phyloP scores from a whole-genome alignment of 495 filamentous ascomycete species.

The Xylaria intraflava region DNA sequence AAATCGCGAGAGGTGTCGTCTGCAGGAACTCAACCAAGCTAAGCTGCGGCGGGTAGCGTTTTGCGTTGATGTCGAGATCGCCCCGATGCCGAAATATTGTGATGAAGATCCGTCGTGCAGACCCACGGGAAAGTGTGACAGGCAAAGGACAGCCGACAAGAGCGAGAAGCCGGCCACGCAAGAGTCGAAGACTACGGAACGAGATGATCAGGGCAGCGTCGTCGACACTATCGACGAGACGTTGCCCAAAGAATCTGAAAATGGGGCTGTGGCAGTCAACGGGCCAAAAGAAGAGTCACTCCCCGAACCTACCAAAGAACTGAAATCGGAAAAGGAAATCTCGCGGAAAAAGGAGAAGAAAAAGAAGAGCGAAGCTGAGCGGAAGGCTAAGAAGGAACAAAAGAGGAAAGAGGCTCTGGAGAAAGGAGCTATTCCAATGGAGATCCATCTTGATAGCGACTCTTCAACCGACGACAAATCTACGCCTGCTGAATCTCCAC shows the following conservation, averaged over 20 bases:
- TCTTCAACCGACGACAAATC: conserved; percentile 32
- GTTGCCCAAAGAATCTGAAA: conserved; percentile 27
- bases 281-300: conserved; percentile 25
- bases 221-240: conserved; percentile 40
- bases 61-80: conserved; percentile 95
- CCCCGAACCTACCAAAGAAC: conserved; percentile 19
- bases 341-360: conserved; percentile 83
- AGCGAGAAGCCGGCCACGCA: conserved; percentile 65
- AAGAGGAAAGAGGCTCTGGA: conserved; percentile 71
- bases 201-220: conserved; percentile 43
- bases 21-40: conserved; percentile 70
- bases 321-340: conserved; percentile 40
- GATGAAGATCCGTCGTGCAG: conserved; percentile 35
- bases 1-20: conserved; percentile 67
- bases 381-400: conserved; percentile 79
- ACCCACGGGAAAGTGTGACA: conserved; percentile 48
- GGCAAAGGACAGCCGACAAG: conserved; percentile 61
- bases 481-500: conserved; percentile 31
- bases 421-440: conserved; percentile 73
- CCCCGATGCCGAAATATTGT: conserved; percentile 51
- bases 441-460: conserved; percentile 58
- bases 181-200: conserved; percentile 47
- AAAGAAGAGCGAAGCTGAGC: conserved; percentile 80
- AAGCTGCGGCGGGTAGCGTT: conserved; percentile 87
- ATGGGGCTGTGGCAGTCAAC: conserved; percentile 19